Evolutionary conservation across 2,329 filamentous ascomycete species (phyloP), one percentile per base, ranked within the genome.

Genomic region (Penicillium sp.): DNA sequence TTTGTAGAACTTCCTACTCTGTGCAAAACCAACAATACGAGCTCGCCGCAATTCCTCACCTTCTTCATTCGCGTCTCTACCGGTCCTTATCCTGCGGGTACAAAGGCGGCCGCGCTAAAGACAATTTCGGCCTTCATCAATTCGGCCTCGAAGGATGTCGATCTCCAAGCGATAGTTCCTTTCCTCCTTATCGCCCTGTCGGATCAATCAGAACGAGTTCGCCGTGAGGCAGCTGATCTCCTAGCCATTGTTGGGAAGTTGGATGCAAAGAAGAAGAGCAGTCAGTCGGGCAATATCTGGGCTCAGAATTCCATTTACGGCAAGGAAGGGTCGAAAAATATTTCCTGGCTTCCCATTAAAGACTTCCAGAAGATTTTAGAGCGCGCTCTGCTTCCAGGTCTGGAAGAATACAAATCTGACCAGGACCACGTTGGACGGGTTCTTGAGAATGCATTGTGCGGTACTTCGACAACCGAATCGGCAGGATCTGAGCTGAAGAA

Each of bases 361-460:
- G 84, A 89, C 58, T 80, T 81, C 2, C 79, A 84, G 48, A 88
- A 86, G 61, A 77, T 96, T 21, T 72, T 95, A 0, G 83, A 86
- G 21, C 82, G 86, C 21, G 83, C 90, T 44, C 78, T 97, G n/a
- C 75, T 92, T 21, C 91, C 91, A 0, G 86, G 85, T 2, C 79
- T 97, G 9, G 93, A 97, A 76, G 95, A 97, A 76, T 96, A 90
- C 70, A 84, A 94, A 3, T 86, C 97, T 67, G 93, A 98, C 72
- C 81, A 87, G 4, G 86, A 85, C 30, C 89, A 95, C 64, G 83
- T 97, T 49, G 80, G 84, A 29, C 85, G 86, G 21, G 84, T 89
- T 2, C 75, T 97, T 5, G 83, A 86, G 63, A 83, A 82, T 35
- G 78, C 84, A 0, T 74, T 95, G 11, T 87, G 89, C 67, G 85